A percentile compares a stretch with the other conserved stretches of the same genome.
Conservation (phyloP, 2,329 filamentous ascomycete species). For the Pseudogymnoascus sp. region DNA sequence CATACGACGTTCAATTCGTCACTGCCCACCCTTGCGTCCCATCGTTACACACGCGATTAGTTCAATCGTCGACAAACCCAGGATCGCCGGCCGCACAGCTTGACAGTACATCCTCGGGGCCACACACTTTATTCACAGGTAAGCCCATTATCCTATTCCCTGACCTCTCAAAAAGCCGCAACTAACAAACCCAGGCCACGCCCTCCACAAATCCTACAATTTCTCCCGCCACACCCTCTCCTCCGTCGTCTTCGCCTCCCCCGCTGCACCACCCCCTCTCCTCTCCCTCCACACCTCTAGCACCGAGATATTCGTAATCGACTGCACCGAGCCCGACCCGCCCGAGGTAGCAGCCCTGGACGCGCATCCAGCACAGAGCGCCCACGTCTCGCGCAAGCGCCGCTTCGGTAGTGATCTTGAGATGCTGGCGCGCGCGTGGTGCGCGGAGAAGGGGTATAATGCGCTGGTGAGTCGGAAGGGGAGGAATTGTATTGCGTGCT, state of each 20-base stretch:
- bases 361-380: background rate
- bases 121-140: slow-evolving; percentile 37
- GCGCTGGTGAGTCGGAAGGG: slow-evolving; percentile 62
- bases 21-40: slow-evolving; percentile 60
- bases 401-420: slow-evolving; percentile 55
- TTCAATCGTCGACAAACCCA: slow-evolving; percentile 55
- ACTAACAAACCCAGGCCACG: slow-evolving; percentile 44
- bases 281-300: slow-evolving; percentile 29
- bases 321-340: slow-evolving; percentile 46
- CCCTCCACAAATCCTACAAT: slow-evolving; percentile 56
- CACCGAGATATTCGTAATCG: slow-evolving; percentile 50
- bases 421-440: slow-evolving; percentile 65
- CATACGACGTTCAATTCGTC: slow-evolving; percentile 58
- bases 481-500: slow-evolving; percentile 66
- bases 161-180: background rate
- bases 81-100: slow-evolving; percentile 51
- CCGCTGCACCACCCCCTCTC: slow-evolving; percentile 19
- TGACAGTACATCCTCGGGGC: slow-evolving; percentile 15
- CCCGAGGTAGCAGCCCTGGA: slow-evolving; percentile 14
- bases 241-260: slow-evolving; percentile 40
- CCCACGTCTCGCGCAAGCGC: slow-evolving; percentile 2
- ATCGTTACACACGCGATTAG: slow-evolving; percentile 49
- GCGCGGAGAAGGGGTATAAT: slow-evolving; percentile 68
- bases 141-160: slow-evolving; percentile 19
- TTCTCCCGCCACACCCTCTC: slow-evolving; percentile 55